Evolutionary conservation across 345 rosid species (phyloP).

Genomic region (Rhodomyrtus tomentosa): DNA sequence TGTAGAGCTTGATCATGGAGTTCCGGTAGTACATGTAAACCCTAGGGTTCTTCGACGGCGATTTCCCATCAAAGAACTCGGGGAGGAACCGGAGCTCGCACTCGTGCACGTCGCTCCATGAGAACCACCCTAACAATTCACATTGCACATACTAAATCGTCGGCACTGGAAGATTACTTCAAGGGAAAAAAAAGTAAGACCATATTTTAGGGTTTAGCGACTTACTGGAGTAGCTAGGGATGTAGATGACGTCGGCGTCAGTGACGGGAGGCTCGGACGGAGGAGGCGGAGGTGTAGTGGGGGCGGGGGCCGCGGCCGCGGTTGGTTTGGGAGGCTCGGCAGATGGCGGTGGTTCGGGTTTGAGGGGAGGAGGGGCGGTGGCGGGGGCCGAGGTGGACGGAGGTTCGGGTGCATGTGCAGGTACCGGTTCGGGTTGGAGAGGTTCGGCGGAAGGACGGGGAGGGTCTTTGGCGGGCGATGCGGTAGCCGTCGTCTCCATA

Average conservation of each 20-base stretch:
- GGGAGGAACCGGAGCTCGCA: constrained; percentile 73
- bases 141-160: background rate
- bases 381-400: constrained; percentile 3
- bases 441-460: background rate
- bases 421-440: background rate
- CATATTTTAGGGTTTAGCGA: background rate
- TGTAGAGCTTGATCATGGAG: constrained; percentile 56
- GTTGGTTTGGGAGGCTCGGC: background rate
- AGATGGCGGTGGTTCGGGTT: constrained; percentile 5
- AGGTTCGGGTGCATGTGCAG: constrained; percentile 22
- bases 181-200: background rate
- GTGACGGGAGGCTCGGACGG: constrained; percentile 18
- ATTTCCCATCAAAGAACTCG: constrained; percentile 62
- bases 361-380: constrained; percentile 5
- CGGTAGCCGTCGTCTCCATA: background rate
- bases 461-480: background rate
- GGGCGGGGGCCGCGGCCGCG: constrained; percentile 4
- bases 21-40: constrained; percentile 58
- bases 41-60: constrained; percentile 52
- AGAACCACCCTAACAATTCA: constrained; percentile 62
- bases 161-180: background rate
- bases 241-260: constrained; percentile 29
- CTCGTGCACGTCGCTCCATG: constrained; percentile 46
- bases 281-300: constrained; percentile 2
- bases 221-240: constrained; percentile 89